Evolutionary conservation across 2,329 filamentous ascomycete species (phyloP).

Genomic region (Paracamarosporium sp.): DNA sequence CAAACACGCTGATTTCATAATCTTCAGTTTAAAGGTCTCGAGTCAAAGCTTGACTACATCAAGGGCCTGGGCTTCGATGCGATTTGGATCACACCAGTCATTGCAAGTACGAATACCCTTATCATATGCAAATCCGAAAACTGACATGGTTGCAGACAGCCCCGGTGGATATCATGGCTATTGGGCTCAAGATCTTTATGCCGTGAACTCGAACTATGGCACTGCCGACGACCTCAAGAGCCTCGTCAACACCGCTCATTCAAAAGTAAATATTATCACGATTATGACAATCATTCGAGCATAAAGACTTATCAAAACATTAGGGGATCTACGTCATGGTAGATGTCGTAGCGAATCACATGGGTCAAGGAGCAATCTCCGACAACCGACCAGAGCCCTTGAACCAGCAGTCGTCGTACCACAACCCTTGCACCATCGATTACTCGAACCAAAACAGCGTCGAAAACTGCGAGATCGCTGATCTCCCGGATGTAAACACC

Average conservation of each 20-base stretch:
- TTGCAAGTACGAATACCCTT: constrained; percentile 36
- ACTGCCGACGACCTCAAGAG: constrained; percentile 55
- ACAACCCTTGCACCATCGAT: constrained; percentile 35
- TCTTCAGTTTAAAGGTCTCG: constrained; percentile 53
- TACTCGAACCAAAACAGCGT: constrained; percentile 40
- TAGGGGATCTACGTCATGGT: constrained; percentile 57
- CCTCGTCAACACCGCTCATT: constrained; percentile 54
- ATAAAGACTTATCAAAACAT: not conserved
- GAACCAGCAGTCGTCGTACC: constrained; percentile 35
- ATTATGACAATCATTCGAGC: not conserved
- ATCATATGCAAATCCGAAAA: constrained; percentile 23
- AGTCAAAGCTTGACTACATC: constrained; percentile 59
- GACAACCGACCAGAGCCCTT: constrained; percentile 36
- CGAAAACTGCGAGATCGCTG: constrained; percentile 39
- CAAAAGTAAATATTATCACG: constrained; percentile 47
- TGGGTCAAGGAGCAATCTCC: constrained; percentile 36
- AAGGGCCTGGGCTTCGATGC: constrained; percentile 58
- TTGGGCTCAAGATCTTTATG: constrained; percentile 57
- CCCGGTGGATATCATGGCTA: constrained; percentile 60
- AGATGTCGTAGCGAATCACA: constrained; percentile 60
- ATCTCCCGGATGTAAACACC: constrained; percentile 39
- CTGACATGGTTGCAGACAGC: constrained; percentile 32
- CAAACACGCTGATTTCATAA: not conserved
- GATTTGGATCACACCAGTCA: constrained; percentile 54
- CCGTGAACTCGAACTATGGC: constrained; percentile 58